These are phyloP conservation scores for Penicillium turbatum DNA, from an alignment of 495 filamentous ascomycete genomes.

Conservation along the genomic window DNA sequence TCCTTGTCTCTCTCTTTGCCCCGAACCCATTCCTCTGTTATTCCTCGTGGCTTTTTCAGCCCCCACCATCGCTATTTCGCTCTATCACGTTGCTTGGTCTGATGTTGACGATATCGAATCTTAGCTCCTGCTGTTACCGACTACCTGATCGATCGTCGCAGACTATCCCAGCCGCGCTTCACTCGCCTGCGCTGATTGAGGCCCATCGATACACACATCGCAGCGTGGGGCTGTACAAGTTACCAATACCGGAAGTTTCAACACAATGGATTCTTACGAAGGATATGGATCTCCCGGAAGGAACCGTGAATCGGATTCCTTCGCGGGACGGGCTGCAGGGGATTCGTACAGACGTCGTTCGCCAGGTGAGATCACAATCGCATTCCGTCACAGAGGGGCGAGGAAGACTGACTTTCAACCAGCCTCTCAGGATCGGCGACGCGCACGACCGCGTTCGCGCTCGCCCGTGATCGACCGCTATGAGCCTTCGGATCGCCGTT, in stretches of 20 bases:
- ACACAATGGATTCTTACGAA: slow-evolving; percentile 44
- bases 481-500: slow-evolving; percentile 57
- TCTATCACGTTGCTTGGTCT: slow-evolving; percentile 29
- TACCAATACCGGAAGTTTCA: neutral
- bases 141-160: slow-evolving; percentile 6
- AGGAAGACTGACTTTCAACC: slow-evolving; percentile 9
- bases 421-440: slow-evolving; percentile 49
- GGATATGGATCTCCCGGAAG: slow-evolving; percentile 38
- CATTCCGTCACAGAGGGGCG: neutral
- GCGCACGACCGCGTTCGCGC: slow-evolving; percentile 58
- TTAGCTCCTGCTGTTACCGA: slow-evolving; percentile 32
- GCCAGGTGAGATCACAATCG: slow-evolving; percentile 38
- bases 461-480: slow-evolving; percentile 74
- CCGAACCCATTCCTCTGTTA: slow-evolving; percentile 15
- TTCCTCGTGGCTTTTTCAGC: slow-evolving; percentile 20
- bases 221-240: slow-evolving; percentile 10
- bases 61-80: slow-evolving; percentile 20
- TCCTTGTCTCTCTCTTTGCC: slow-evolving; percentile 20
- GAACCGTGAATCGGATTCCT: slow-evolving; percentile 38
- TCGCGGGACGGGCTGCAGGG: slow-evolving; percentile 23
- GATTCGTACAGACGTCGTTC: slow-evolving; percentile 50
- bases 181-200: neutral
- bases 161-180: neutral
- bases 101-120: slow-evolving; percentile 39
- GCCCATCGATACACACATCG: neutral